Percentiles rank a stretch among this genome's conserved stretches.
phyloP scores from a whole-genome alignment of 1,284 basidiomycete genomes.

The Mycena citricolor region DNA sequence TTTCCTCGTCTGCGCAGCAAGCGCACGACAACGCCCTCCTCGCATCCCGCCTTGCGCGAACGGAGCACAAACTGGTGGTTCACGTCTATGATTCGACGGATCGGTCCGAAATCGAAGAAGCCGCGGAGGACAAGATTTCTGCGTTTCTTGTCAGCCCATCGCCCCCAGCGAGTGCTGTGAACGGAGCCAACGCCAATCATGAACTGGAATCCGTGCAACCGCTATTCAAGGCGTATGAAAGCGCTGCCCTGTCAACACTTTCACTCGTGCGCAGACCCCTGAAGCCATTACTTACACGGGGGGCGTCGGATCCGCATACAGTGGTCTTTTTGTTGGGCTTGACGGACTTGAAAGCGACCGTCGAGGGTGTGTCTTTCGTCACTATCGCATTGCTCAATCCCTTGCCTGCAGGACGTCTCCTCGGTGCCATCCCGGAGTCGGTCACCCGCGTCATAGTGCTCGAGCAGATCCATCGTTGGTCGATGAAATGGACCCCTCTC shows the following conservation, averaged over 20 bases:
- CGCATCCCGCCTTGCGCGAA: slow-evolving; percentile 47
- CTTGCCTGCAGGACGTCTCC: slow-evolving; percentile 63
- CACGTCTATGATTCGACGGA: slow-evolving; percentile 70
- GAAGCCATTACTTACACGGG: slow-evolving; percentile 47
- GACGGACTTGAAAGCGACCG: slow-evolving; percentile 39
- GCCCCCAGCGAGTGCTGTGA: slow-evolving; percentile 30
- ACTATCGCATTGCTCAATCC: slow-evolving; percentile 78
- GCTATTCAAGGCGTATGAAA: slow-evolving; percentile 60
- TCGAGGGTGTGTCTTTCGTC: slow-evolving; percentile 67
- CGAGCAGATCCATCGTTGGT: slow-evolving; percentile 75
- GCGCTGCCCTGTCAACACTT: slow-evolving; percentile 62
- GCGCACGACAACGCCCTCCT: slow-evolving; percentile 73
- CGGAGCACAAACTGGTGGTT: slow-evolving; percentile 57
- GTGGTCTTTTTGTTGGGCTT: slow-evolving; percentile 74
- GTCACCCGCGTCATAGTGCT: slow-evolving; percentile 79
- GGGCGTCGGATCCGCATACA: slow-evolving; percentile 56
- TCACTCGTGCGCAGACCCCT: slow-evolving; percentile 62
- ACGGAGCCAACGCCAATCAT: slow-evolving; percentile 29
- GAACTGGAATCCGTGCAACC: slow-evolving; percentile 27
- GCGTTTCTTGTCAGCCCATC: slow-evolving; percentile 56
- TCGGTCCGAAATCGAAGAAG: slow-evolving; percentile 37
- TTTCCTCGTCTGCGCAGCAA: slow-evolving; percentile 62
- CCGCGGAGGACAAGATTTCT: slow-evolving; percentile 56
- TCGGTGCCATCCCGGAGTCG: slow-evolving; percentile 63
- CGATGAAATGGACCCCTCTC: slow-evolving; percentile 86